A percentile compares a stretch with the other conserved stretches of the same genome.
These are phyloP conservation scores for Rhodotorula toruloides DNA, from an alignment of 768 basidiomycete genomes.

Conservation along the genomic window DNA sequence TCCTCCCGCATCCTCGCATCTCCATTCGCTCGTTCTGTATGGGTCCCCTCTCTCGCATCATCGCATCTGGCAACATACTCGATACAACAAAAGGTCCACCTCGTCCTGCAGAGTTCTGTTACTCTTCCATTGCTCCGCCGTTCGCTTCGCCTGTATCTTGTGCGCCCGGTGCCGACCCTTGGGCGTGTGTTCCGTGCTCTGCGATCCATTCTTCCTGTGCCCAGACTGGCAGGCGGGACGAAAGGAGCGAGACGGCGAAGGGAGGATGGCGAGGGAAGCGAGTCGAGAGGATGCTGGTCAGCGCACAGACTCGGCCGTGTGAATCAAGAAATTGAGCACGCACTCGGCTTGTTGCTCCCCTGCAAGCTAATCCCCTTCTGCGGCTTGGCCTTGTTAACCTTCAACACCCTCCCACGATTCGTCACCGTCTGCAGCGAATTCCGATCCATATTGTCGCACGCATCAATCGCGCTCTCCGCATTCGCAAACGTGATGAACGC, in stretches of 20 bases:
- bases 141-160: no score
- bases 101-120: background rate
- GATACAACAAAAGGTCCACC: background rate
- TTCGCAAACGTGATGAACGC: constrained; percentile 84
- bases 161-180: constrained; percentile 4
- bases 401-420: constrained; percentile 55
- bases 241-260: constrained; percentile 1
- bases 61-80: background rate
- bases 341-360: constrained; percentile 42
- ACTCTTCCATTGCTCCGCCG: background rate
- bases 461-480: constrained; percentile 80
- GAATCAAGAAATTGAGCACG: background rate
- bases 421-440: constrained; percentile 26
- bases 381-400: constrained; percentile 79
- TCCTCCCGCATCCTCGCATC: background rate
- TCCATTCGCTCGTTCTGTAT: background rate
- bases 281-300: background rate
- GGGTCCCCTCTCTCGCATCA: background rate
- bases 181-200: constrained; percentile 65
- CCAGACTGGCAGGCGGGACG: constrained; percentile 62
- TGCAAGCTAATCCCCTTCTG: constrained; percentile 57
- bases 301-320: background rate
- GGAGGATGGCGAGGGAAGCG: background rate
- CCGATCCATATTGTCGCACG: constrained; percentile 97
- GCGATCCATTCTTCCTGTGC: constrained; percentile 90